phyloP scores from a whole-genome alignment of 495 filamentous ascomycete species.

The Friedmanniomyces endolithicus region DNA sequence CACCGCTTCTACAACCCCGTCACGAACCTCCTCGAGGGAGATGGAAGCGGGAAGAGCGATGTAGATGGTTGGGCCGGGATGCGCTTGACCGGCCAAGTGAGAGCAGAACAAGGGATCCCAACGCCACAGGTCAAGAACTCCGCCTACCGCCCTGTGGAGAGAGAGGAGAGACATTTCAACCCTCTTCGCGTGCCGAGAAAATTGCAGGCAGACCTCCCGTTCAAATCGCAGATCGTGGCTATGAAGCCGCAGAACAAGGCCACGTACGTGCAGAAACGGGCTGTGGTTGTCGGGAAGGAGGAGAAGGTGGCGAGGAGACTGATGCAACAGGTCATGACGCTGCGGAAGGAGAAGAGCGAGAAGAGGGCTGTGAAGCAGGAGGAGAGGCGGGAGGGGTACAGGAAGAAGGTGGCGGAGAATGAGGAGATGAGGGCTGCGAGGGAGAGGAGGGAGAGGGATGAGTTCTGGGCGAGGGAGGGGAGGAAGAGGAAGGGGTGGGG shows the following conservation, averaged over 20 bases:
- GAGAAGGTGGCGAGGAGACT: conserved; percentile 80
- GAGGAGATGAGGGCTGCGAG: conserved; percentile 68
- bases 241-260: conserved; percentile 66
- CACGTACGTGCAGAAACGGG: conserved; percentile 90
- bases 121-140: conserved; percentile 71
- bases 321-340: conserved; percentile 83
- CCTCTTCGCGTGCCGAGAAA: conserved; percentile 76
- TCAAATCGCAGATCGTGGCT: conserved; percentile 76
- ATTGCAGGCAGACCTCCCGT: conserved; percentile 75
- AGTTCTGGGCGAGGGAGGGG: conserved; percentile 90
- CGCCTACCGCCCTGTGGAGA: conserved; percentile 70
- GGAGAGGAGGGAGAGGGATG: conserved; percentile 82
- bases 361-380: conserved; percentile 75
- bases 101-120: conserved; percentile 57
- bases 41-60: conserved; percentile 27
- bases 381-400: conserved; percentile 62
- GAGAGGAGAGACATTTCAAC: conserved; percentile 78
- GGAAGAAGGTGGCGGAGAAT: conserved; percentile 65
- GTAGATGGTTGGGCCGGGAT: conserved; percentile 64
- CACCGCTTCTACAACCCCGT: conserved; percentile 94
- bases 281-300: conserved; percentile 69
- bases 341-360: conserved; percentile 79
- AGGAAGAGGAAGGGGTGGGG: conserved; percentile 67
- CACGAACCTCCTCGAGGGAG: conserved; percentile 62
- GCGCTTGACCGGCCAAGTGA: conserved; percentile 89